Evolutionary conservation across 345 rosid genomes (phyloP).

Genomic region (Diplotaxis tenuifolia): DNA sequence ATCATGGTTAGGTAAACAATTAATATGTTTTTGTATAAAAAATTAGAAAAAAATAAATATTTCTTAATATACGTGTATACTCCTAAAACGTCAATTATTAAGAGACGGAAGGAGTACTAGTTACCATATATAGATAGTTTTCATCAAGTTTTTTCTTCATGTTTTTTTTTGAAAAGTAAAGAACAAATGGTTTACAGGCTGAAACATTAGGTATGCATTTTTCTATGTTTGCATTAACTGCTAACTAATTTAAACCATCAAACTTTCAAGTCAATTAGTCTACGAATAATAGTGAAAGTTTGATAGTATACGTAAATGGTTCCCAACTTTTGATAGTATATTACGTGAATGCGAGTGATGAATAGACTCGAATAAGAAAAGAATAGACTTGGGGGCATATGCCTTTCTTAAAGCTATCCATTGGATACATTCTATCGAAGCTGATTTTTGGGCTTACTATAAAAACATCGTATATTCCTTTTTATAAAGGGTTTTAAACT

Average conservation of each 20-base stretch:
- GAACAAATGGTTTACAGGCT: no score
- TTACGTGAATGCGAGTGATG: constrained; percentile 5
- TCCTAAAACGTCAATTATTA: no score
- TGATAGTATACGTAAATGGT: neutral
- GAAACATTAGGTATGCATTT: no score
- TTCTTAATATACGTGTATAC: no score
- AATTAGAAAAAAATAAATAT: no score
- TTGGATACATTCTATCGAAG: neutral
- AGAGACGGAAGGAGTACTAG: no score
- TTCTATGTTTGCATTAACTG: neutral
- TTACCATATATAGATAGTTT: no score
- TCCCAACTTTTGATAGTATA: constrained; percentile 6
- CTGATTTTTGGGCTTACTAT: neutral
- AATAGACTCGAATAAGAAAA: neutral
- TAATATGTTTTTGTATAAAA: no score
- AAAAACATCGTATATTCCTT: neutral
- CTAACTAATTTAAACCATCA: neutral
- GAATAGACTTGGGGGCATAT: neutral
- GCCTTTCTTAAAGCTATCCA: neutral
- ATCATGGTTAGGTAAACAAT: no score
- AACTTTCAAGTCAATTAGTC: constrained; percentile 14
- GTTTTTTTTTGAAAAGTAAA: no score
- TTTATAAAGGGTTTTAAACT: neutral
- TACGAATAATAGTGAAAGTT: neutral
- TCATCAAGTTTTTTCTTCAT: no score